Conservation (phyloP, 345 rosid genomes). For the Noccaea bulbosa region DNA sequence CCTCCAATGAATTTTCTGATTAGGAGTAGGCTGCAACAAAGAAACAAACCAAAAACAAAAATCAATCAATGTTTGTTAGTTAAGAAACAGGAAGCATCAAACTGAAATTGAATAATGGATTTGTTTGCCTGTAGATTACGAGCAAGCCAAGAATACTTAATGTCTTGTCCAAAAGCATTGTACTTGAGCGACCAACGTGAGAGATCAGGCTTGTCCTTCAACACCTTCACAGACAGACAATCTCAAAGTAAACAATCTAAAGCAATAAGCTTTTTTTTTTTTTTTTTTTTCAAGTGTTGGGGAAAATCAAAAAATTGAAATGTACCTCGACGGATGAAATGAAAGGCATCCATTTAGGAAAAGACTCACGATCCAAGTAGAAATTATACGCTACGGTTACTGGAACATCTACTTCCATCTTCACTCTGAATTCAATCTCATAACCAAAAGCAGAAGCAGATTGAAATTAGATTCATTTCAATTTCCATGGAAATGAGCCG, state of each 20-base stretch:
- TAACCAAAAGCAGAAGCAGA: background rate
- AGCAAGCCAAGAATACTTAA: slow-evolving; percentile 96
- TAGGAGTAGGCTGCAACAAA: slow-evolving; percentile 72
- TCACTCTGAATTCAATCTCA: slow-evolving; percentile 38
- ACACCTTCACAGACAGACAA: slow-evolving; percentile 46
- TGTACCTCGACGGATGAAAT: slow-evolving; percentile 42
- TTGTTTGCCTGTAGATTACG: slow-evolving; percentile 77
- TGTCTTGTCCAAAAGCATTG: slow-evolving; percentile 76
- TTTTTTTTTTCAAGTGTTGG: background rate
- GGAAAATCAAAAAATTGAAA: background rate
- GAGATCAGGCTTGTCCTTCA: slow-evolving; percentile 83
- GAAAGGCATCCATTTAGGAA: slow-evolving; percentile 50
- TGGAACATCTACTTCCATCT: slow-evolving; percentile 48
- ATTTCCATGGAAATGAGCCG: background rate
- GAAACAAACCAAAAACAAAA: background rate
- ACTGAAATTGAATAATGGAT: background rate
- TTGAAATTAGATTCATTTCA: slow-evolving; percentile 1
- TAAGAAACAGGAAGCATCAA: background rate
- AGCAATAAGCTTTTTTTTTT: background rate
- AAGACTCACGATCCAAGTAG: slow-evolving; percentile 47
- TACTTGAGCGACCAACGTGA: slow-evolving; percentile 89
- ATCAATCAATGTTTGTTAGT: background rate
- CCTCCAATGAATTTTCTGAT: slow-evolving; percentile 95
- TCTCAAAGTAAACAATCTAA: background rate
- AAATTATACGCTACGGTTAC: slow-evolving; percentile 43